phyloP scores from a whole-genome alignment of 495 filamentous ascomycete genomes.

The Penicillium turbatum region DNA sequence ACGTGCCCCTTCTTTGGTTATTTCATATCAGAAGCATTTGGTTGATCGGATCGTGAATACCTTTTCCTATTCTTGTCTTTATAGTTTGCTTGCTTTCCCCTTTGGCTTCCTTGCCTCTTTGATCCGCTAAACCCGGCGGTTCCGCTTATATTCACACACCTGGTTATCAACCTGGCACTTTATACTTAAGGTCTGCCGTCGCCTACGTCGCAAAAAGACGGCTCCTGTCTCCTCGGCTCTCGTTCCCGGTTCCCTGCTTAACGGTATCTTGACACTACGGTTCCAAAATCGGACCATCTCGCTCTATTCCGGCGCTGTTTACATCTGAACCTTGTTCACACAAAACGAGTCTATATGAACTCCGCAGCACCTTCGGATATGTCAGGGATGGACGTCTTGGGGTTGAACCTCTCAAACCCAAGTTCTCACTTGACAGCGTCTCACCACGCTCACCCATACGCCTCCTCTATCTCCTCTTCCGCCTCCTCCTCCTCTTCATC shows the following conservation, averaged over 20 bases:
- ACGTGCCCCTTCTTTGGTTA: constrained; percentile 11
- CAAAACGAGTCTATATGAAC: constrained; percentile 22
- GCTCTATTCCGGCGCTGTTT: constrained; percentile 11
- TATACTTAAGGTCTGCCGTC: constrained; percentile 44
- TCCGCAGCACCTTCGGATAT: constrained; percentile 35
- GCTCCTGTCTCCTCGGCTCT: constrained; percentile 43
- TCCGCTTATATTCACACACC: constrained; percentile 1
- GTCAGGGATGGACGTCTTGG: constrained; percentile 49
- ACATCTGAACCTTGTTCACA: constrained; percentile 2
- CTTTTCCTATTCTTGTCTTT: constrained; percentile 7
- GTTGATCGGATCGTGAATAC: constrained; percentile 25
- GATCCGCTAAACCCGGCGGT: constrained; percentile 3
- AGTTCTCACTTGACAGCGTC: constrained; percentile 34
- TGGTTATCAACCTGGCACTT: constrained; percentile 34
- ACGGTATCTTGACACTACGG: constrained; percentile 44
- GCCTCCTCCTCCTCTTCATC: constrained; percentile 75
- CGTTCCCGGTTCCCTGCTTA: constrained; percentile 46
- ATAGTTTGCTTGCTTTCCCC: background rate
- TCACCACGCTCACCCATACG: constrained; percentile 54
- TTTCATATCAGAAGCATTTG: constrained; percentile 21
- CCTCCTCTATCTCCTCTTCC: constrained; percentile 63
- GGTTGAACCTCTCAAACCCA: constrained; percentile 44
- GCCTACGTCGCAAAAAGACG: constrained; percentile 42
- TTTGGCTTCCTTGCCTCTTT: background rate
- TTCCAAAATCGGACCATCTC: constrained; percentile 32